Base-by-base conservation (phyloP, 1,284 basidiomycete genomes). In the Trichosporon faecale region DNA sequence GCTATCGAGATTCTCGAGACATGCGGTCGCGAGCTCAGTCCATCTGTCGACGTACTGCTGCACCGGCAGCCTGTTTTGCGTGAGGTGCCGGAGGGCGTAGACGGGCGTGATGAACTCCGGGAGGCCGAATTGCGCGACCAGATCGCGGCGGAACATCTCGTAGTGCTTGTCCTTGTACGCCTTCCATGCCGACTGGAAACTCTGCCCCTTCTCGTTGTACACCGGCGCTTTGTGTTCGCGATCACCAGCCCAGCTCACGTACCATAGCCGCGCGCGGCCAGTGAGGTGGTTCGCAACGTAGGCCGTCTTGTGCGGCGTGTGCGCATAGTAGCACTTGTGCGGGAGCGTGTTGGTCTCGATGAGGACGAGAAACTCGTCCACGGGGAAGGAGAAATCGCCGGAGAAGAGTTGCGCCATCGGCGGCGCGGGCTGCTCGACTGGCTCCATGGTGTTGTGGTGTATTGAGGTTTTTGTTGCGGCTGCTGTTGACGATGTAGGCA, bases 291-390 rank as follows among this genome's bases (percentile, higher is more conserved):
- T 61, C 27, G 57, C 57, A 5, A n/a, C 57, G 29, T 61, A 61
- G 16, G 57, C 57, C 18, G 57, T 61, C 18, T 61, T 61, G 27
- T 61, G 57, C 16, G 57, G 57, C 29, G 57, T 61, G 27, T 61
- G 57, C 18, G 57, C 57, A 14, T 61, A 61, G 57, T 61, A 61
- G 31, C 57, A 61, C 27, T 61, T 61, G 57, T 61, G 57, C 57
- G 57, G 57, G 18, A 61, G 27, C 16, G 57, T 31, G 31, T 61
- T 61, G 14, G 29, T n/a, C 16, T 61, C 57, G 57, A 61, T 9
- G 57, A 61, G 27, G 5, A 31, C 29, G 27, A 61, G 57, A 21
- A 61, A 33, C 27, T 61, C 57, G 31, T 61, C 57, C 5, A 61
- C 18, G 27, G 57, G 57, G 29, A 31, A 61, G 18, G 27, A 12